Evolutionary conservation across 768 basidiomycete genomes (phyloP), one percentile per base, ranked within the genome.

Genomic region (Collybiopsis confluens): DNA sequence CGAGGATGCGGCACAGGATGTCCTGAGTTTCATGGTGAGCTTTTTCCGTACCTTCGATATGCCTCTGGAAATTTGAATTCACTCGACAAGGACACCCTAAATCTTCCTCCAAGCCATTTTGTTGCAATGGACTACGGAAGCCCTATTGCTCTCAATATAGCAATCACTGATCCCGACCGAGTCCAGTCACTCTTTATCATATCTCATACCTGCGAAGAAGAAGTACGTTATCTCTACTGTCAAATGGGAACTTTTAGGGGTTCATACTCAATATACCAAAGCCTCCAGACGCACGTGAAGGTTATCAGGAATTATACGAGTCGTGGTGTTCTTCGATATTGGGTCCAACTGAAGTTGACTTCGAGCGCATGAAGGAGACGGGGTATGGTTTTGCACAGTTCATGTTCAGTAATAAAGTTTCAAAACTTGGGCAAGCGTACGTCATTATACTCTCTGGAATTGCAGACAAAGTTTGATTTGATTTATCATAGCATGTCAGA

Each of bases 51-150:
- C 33, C 7, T 11, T 20, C 10, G 13, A 37, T 30, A 16, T 20
- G n/a, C 10, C 13, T 15, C 10, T n/a, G n/a, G 18, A 23, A 10
- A 15, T 23, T 42, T 21, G 35, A 44, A 21, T 30, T 15, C 10
- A 40, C 38, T 28, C 43, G 11, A 13, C 30, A 51, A 69, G 68
- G 62, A 64, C 57, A 59, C 65, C 6, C 54, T 68, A 41, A 40
- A 59, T 27, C 60, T 69, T 4, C 63, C 68, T 3, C 63, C 66
- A 0, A 48, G 64, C 15, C 65, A 68, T 55, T 49, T 69, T 37
- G 66, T 69, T 23, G 68, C 64, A 6, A 45, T 68, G 13, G 57
- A 61, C 5, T 61, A 65, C 18, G 66, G 66, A 2, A 56, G 62
- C 13, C 57, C 58, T 28, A 56, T 68, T 21, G 62, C 58, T 24